Evolutionary conservation across 345 rosid genomes (phyloP), one percentile per base, ranked within the genome.

Genomic region (Pelargonium nanum): DNA sequence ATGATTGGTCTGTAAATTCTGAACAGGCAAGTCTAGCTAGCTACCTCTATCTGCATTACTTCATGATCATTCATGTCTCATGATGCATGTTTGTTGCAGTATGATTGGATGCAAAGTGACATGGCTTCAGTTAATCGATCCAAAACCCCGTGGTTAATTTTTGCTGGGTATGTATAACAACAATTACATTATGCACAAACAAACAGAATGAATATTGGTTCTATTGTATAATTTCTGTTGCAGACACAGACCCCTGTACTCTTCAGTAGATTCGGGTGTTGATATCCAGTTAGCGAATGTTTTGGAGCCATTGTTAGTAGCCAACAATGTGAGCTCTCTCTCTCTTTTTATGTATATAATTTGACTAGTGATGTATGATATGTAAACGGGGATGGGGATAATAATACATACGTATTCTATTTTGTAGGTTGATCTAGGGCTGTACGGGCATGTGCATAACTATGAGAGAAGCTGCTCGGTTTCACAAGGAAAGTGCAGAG

Each of bases 211-310:
- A n/a, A n/a, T n/a, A n/a, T n/a, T n/a, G n/a, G n/a, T n/a, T n/a
- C n/a, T n/a, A n/a, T n/a, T n/a, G n/a, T n/a, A n/a, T n/a, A n/a
- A n/a, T n/a, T n/a, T n/a, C n/a, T n/a, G n/a, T 53, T 72, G 75
- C 77, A 83, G 93, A 65, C 93, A 86, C 56, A 78, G 93, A 30
- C 85, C 87, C 1, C 81, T 86, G 87, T 83, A 83, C 59, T 67
- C 76, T 8, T 71, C 82, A 6, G 61, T 69, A n/a, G n/a, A 63
- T 15, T 19, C n/a, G 0, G 52, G 20, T 12, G 64, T 65, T 0
- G 84, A 83, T 28, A 2, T 0, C 0, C 5, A 44, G 0, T 78
- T 80, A 61, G 57, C 50, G 0, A 32, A 54, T 0, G 66, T 55
- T 13, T 70, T 86, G 1, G 93, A 83, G 51, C 85, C 89, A 26